These are phyloP conservation scores for Phytophthora cryptogea DNA, from an alignment of 352 stramenopile genomes.

Conservation along the genomic window DNA sequence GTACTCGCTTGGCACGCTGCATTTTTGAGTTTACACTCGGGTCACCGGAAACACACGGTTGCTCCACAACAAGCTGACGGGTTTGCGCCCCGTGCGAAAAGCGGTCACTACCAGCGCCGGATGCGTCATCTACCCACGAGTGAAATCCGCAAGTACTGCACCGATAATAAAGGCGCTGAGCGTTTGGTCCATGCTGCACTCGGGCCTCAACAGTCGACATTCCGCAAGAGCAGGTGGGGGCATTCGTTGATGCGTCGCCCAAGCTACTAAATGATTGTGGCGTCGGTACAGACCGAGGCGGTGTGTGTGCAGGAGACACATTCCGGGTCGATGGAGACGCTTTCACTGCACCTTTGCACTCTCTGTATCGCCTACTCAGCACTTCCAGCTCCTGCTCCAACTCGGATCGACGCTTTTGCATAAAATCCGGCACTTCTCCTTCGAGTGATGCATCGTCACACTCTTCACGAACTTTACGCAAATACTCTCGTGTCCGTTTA, in stretches of 20 bases:
- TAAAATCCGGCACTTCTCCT: slow-evolving; percentile 63
- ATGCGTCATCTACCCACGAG: slow-evolving; percentile 58
- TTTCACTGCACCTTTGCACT: slow-evolving; percentile 45
- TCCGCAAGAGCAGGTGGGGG: slow-evolving; percentile 62
- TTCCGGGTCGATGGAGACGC: slow-evolving; percentile 20
- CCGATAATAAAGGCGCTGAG: slow-evolving; percentile 67
- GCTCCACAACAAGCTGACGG: slow-evolving; percentile 18
- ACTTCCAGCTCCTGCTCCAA: slow-evolving; percentile 66
- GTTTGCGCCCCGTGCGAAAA: slow-evolving; percentile 19
- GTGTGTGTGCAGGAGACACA: slow-evolving; percentile 19
- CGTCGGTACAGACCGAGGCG: slow-evolving; percentile 9
- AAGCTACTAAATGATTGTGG: slow-evolving; percentile 8
- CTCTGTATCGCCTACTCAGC: slow-evolving; percentile 63
- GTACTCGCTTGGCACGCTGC: slow-evolving; percentile 65
- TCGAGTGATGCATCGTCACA: slow-evolving; percentile 85
- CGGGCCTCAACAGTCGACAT: slow-evolving; percentile 56
- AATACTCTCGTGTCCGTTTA: slow-evolving; percentile 59
- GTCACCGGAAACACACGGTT: slow-evolving; percentile 51
- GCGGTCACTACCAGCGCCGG: slow-evolving; percentile 8
- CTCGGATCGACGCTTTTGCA: slow-evolving; percentile 46
- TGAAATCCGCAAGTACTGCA: slow-evolving; percentile 80
- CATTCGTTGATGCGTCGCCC: slow-evolving; percentile 21
- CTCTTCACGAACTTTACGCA: slow-evolving; percentile 74
- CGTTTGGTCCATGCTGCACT: slow-evolving; percentile 75
- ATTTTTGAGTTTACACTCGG: slow-evolving; percentile 68